A percentile compares a stretch with the other conserved stretches of the same genome.
Conservation (phyloP, 768 basidiomycete genomes). For the Dacryopinax primogenitus region DNA sequence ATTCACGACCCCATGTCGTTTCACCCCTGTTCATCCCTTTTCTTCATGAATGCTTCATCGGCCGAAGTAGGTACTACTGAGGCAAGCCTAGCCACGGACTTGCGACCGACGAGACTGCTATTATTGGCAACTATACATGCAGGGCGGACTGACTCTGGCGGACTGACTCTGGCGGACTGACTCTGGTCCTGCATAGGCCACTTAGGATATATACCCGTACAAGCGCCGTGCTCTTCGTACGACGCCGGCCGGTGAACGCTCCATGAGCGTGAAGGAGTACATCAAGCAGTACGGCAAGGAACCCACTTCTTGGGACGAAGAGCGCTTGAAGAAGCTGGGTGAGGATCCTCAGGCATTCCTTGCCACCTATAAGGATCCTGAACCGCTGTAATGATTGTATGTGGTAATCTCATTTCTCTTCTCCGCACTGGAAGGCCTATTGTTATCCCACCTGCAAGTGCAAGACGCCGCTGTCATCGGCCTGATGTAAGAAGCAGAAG, state of each 20-base stretch:
- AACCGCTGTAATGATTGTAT: background rate
- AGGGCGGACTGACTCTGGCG: no score
- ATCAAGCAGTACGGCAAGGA: slow-evolving; percentile 6
- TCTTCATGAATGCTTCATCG: no score
- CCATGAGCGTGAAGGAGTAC: slow-evolving; percentile 7
- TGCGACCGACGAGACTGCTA: no score
- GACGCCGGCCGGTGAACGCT: background rate
- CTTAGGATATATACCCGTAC: slow-evolving; percentile 23
- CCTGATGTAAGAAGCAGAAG: slow-evolving; percentile 48
- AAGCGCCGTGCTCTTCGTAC: background rate
- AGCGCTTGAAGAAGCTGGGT: background rate
- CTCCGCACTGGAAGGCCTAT: slow-evolving; percentile 67
- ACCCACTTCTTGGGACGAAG: background rate
- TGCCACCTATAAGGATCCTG: background rate
- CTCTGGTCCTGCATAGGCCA: no score
- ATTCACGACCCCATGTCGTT: background rate
- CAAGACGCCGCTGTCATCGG: slow-evolving; percentile 76
- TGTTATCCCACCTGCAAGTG: slow-evolving; percentile 61
- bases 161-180: no score
- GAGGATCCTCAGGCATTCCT: slow-evolving; percentile 2
- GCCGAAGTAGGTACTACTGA: no score
- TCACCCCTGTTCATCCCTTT: background rate
- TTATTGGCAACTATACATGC: no score
- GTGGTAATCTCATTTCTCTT: slow-evolving; percentile 72
- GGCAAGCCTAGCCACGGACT: no score